Evolutionary conservation across 2,329 filamentous ascomycete species (phyloP), one percentile per base, ranked within the genome.

Genomic region (Claviceps sorghi): DNA sequence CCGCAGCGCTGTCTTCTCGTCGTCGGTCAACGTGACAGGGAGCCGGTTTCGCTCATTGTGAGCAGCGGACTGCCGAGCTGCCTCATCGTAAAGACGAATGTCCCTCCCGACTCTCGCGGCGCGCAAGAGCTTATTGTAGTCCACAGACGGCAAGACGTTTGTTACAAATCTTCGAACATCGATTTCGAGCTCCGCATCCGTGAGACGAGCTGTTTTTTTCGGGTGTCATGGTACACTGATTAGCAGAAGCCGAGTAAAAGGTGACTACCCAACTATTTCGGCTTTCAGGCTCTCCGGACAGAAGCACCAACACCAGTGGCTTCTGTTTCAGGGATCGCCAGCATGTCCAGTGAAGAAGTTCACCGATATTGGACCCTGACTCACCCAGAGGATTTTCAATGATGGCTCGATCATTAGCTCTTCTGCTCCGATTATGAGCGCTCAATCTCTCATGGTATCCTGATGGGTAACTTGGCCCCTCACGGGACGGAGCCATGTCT

Each of bases 21-120:
- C 60, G 0, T 51, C 21, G 0, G 61, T 63, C 2, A 71, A 57
- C 4, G 59, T 54, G 2, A 72, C 69, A 0, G 60, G 61, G 1
- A 70, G 59, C 13, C 46, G 46, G 26, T 52, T 49, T 58, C 53
- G 1, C 43, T 40, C 13, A 54, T 58, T 1, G 56, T 59, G 49
- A 54, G 53, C 21, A n/a, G 36, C 32, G 52, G 55, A 32, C 59
- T 60, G 7, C 57, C 50, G 49, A 55, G 69, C 67, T 19, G 69
- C 61, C 13, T 62, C 59, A 47, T 72, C 69, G 48, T 72, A 73
- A 1, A 62, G 54, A 0, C 61, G 62, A 38, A 67, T 64, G 42
- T 72, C 67, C 44, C 69, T 70, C 13, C 67, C 70, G 6, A 73
- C 69, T 10, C 64, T 62, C 21, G 69, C 70, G 8, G 68, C 69